Evolutionary conservation across 1,284 basidiomycete species (phyloP), one percentile per base, ranked within the genome.

Genomic region (Ustilago sp.): DNA sequence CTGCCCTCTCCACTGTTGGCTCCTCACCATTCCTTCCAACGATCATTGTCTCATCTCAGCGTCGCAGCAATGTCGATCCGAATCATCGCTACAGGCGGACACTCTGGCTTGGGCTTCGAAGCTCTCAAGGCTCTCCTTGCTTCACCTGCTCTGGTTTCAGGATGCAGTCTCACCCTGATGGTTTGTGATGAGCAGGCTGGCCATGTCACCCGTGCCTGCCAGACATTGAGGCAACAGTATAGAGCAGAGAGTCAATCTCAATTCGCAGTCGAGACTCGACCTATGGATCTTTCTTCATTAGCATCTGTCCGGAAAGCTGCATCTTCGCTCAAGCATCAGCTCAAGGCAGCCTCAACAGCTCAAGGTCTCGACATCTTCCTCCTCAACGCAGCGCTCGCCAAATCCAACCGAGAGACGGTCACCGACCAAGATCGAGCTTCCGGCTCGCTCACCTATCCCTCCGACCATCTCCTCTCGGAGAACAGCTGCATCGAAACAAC

Each of bases 351-450:
- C 17, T 23, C 35, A 17, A 32, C 57, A 23, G 7, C 51, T 9
- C 38, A 11, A 4, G 61, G 59, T 3, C 47, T 63, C 32, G 77
- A 79, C 19, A 65, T 79, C 59, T 57, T 77, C 31, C 63, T 79
- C 0, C 63, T 79, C 53, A 79, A 79, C 41, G 77, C 74, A 5
- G 77, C 74, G 1, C 61, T 77, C 15, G 77, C 77, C 53, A 79
- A 77, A 38, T 32, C 59, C 13, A 54, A 36, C 4, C 58, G 70
- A 1, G 50, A 69, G 34, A 51, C 50, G 28, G 70, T 77, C 0
- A 17, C 38, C 4, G 74, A 77, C 38, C 11, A 52, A 12, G 70
- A 73, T 36, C 48, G 58, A 51, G 58, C 59, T 5, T 63, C 52
- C 0, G 48, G 52, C 23, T 19, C 28, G 2, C 11, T 53, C 8